Base-by-base conservation (phyloP, 495 filamentous ascomycete species). In the Echria macrotheca region DNA sequence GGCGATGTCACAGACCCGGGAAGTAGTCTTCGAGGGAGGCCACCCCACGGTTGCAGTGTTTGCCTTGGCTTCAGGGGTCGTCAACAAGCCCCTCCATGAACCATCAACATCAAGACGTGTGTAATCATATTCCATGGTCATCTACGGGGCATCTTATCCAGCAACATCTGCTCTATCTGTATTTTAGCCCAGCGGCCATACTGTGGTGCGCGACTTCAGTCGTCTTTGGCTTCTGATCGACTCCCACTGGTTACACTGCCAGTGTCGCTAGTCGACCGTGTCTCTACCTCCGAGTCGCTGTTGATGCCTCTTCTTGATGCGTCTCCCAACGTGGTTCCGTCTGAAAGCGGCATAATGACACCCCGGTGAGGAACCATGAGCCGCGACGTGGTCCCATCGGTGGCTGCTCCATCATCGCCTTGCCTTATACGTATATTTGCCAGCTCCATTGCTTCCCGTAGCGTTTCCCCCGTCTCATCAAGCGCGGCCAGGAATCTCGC, bases 401-500 rank as follows among this genome's bases (percentile, higher is more conserved):
- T 44, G 12, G 51, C 59, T n/a, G 50, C 33, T 7, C 59, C 71
- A 11, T 72, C 57, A 9, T 65, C 59, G 28, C 61, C 71, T 11
- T 70, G 60, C 4, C 71, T 70, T 25, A 72, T 70, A 33, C 70
- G 69, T 12, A 80, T 59, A 38, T 82, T 83, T 1, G 90, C 85
- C 56, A 86, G 70, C 49, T 82, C 79, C 60, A 96, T 78, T 0
- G 87, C 88, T 52, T 87, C 79, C 38, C 81, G 78, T 18, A 99
- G 70, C 35, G 89, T 94, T 42, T 83, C 81, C 0, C 93, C 93
- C 3, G 80, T 86, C 54, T 85, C 81, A 63, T 99, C 94, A 45
- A 99, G 78, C 1, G 93, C 93, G 36, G 91, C 87, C 41, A 99
- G 68, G 64, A 99, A 99, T 24, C 94, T 70, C 19, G 91, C 90